Evolutionary conservation across 306 rosid genomes (phyloP).

Genomic region (Hylodesmum podocarpum): DNA sequence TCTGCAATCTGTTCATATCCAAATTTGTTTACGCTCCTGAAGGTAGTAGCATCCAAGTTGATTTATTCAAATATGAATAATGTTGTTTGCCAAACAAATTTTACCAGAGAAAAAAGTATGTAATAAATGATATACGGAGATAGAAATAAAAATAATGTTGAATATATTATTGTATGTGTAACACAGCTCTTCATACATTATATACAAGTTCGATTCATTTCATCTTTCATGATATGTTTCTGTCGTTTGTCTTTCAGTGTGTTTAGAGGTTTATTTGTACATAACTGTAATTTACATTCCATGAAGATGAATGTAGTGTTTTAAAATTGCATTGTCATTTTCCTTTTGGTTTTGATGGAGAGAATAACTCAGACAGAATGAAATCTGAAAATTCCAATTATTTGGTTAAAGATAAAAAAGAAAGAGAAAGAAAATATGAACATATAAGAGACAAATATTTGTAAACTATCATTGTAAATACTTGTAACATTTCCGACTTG

Average conservation of each 20-base stretch:
- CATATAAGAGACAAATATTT: no score
- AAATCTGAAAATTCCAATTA: no score
- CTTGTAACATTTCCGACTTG: no score
- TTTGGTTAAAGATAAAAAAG: no score
- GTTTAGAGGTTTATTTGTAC: not conserved
- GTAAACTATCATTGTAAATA: no score
- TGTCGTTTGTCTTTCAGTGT: not conserved
- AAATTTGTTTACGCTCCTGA: not conserved
- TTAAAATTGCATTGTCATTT: not conserved
- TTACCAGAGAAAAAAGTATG: not conserved
- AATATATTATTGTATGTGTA: not conserved
- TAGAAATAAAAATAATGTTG: not conserved
- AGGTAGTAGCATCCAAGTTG: not conserved
- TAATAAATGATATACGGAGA: not conserved
- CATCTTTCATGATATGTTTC: not conserved
- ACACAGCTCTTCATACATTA: not conserved
- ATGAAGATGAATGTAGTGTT: not conserved
- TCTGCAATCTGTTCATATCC: conserved; percentile 12
- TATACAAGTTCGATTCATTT: not conserved
- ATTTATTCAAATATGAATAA: conserved; percentile 12
- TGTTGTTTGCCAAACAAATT: not conserved
- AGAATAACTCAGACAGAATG: no score
- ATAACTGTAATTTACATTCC: not conserved
- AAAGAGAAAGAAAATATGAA: no score
- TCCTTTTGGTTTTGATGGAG: no score